Conservation (phyloP, 1,139 yeast species). For the Eremothecium sinecaudum region DNA sequence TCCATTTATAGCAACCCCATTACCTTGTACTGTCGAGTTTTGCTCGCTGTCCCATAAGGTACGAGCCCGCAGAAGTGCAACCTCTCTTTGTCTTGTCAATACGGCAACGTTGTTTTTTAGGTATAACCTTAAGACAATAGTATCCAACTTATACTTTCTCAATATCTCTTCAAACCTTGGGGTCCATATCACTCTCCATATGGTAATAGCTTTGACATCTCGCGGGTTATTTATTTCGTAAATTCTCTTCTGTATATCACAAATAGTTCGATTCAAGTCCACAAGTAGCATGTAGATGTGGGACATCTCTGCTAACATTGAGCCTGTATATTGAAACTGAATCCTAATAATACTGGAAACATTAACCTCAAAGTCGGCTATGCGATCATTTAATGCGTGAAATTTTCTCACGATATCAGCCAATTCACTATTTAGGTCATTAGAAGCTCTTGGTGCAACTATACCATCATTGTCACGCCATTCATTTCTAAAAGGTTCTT, state of each 20-base stretch:
- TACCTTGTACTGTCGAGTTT: constrained; percentile 2
- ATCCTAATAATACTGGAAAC: constrained; percentile 31
- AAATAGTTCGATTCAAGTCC: constrained; percentile 27
- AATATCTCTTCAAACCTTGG: constrained; percentile 24
- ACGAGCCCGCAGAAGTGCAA: constrained; percentile 25
- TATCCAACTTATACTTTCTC: constrained; percentile 26
- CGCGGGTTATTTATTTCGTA: constrained; percentile 15
- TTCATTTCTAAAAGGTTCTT: constrained; percentile 27
- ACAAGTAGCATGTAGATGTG: constrained; percentile 27
- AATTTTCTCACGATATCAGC: constrained; percentile 27
- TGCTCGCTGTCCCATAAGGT: constrained; percentile 11
- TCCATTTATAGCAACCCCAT: constrained; percentile 2
- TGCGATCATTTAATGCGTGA: constrained; percentile 27
- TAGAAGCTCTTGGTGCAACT: constrained; percentile 27
- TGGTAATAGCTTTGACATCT: constrained; percentile 22
- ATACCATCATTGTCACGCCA: constrained; percentile 23
- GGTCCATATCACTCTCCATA: constrained; percentile 26
- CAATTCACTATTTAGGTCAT: constrained; percentile 25
- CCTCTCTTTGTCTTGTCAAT: constrained; percentile 29
- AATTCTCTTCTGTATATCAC: constrained; percentile 22
- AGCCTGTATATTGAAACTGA: constrained; percentile 31
- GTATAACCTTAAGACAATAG: constrained; percentile 28
- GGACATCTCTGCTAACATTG: constrained; percentile 30
- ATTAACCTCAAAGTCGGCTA: constrained; percentile 30
- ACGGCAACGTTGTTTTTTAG: constrained; percentile 29